A percentile compares a stretch with the other conserved stretches of the same genome.
These are phyloP conservation scores for Ampelomyces quisqualis DNA, from an alignment of 2,329 filamentous ascomycete genomes.

Conservation along the genomic window DNA sequence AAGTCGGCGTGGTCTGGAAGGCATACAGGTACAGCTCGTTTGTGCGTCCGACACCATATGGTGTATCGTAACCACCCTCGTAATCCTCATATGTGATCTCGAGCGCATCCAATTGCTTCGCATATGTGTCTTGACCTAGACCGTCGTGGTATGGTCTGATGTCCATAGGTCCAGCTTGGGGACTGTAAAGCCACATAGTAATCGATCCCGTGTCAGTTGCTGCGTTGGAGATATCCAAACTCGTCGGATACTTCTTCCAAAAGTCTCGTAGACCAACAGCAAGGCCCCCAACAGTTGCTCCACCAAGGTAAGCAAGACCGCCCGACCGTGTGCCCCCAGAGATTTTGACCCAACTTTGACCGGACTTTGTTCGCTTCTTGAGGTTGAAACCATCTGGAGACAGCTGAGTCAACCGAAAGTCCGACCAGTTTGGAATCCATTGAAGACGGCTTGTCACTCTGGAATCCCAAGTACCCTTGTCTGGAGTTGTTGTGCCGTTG, in stretches of 20 bases:
- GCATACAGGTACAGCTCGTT: slow-evolving; percentile 58
- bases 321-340: slow-evolving; percentile 58
- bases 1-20: slow-evolving; percentile 56
- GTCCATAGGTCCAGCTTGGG: slow-evolving; percentile 57
- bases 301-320: slow-evolving; percentile 61
- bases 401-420: slow-evolving; percentile 59
- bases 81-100: slow-evolving; percentile 66
- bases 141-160: slow-evolving; percentile 61
- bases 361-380: slow-evolving; percentile 60
- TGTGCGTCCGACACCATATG: slow-evolving; percentile 60
- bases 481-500: slow-evolving; percentile 50
- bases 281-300: slow-evolving; percentile 58
- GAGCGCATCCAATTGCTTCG: slow-evolving; percentile 60
- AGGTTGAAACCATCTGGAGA: slow-evolving; percentile 62
- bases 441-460: slow-evolving; percentile 51
- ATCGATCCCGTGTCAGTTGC: slow-evolving; percentile 53
- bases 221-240: slow-evolving; percentile 57
- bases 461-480: slow-evolving; percentile 50
- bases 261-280: slow-evolving; percentile 61
- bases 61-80: slow-evolving; percentile 57
- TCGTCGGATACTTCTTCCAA: slow-evolving; percentile 64
- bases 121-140: slow-evolving; percentile 57
- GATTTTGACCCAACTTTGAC: slow-evolving; percentile 60
- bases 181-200: slow-evolving; percentile 63
- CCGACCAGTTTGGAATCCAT: slow-evolving; percentile 61